phyloP scores from a whole-genome alignment of 108 stramenopile genomes.

The Cyclostephanos tholiformis region DNA sequence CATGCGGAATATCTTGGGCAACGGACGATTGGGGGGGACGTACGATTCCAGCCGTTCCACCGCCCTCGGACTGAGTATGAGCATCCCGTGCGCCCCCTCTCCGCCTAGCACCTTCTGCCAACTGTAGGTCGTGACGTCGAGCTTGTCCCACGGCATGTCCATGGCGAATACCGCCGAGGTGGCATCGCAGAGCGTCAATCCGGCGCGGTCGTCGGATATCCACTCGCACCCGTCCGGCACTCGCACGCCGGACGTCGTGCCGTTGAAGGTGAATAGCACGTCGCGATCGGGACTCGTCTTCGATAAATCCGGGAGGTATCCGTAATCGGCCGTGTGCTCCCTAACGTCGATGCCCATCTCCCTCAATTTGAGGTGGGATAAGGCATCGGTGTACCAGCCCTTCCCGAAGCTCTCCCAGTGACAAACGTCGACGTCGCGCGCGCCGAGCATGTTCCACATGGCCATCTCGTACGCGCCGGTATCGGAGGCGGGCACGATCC shows the following conservation, averaged over 20 bases:
- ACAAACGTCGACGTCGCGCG: constrained; percentile 92
- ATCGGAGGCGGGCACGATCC: constrained; percentile 98
- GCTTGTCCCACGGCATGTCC: constrained; percentile 98
- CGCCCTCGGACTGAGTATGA: constrained; percentile 95
- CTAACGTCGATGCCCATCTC: constrained; percentile 79
- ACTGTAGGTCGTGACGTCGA: constrained; percentile 98
- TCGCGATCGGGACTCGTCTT: constrained; percentile 91
- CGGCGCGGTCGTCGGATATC: constrained; percentile 91
- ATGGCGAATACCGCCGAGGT: constrained; percentile 99
- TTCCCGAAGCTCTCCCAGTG: constrained; percentile 99
- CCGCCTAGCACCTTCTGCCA: constrained; percentile 99
- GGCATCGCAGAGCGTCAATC: constrained; percentile 97
- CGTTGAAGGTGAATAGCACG: constrained; percentile 99
- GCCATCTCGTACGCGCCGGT: constrained; percentile 99
- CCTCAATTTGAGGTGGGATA: constrained; percentile 88
- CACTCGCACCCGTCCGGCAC: constrained; percentile 94
- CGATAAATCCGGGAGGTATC: constrained; percentile 91
- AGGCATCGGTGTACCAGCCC: constrained; percentile 96
- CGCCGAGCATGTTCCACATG: constrained; percentile 99
- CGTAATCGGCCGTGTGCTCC: constrained; percentile 95
- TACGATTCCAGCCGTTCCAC: constrained; percentile 97
- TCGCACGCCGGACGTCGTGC: constrained; percentile 98
- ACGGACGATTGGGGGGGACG: constrained; percentile 92
- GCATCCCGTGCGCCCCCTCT: constrained; percentile 98
- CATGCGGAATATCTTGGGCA: constrained; percentile 99